Base-by-base conservation (phyloP, 148 eudicot species). In the Amaranthus palmeri region DNA sequence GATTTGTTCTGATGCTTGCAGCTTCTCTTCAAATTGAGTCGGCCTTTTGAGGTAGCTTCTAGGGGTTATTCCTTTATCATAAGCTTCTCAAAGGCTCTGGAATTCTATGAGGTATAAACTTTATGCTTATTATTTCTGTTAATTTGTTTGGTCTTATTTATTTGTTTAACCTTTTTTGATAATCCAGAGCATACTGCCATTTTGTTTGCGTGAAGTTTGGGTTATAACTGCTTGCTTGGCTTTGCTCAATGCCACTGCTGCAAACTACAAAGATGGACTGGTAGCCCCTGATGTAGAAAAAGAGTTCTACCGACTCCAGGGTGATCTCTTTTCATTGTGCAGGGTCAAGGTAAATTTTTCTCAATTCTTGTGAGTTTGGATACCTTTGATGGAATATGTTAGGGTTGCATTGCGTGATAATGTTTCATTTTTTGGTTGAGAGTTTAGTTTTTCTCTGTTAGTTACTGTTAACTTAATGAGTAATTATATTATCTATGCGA, bases 151-250 rank as follows among this genome's bases (percentile, higher is more conserved):
- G 71, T 52, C 55, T 59, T 46, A 67, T 75, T 54, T 67, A 44
- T 70, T 69, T 9, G 7, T 59, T 52, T 66, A 52, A 81, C 67
- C 75, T 72, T 68, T 63, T 72, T 41, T 78, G 40, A 46, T 68
- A 66, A 46, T 67, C 36, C 89, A 93, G 98, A 86, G 77, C 66
- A 77, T 79, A 57, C 81, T 93, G 77, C 98, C 98, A 69, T 93
- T 93, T 80, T 91, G 97, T 72, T 80, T 83, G 87, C 97, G 96
- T 81, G 98, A 93, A 91, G 96, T 88, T 49, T 93, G 98, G 98
- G 93, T 93, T 25, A 81, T 91, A 74, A 91, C 91, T 77, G 96
- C 96, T 69, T 91, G 91, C 83, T 84, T 91, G 84, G 84, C 83
- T 76, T 76, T 93, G 82, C 86, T 91, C 62, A 56, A 84, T 83